A percentile compares a stretch with the other conserved stretches of the same genome.
These are phyloP conservation scores for Suhomyces ambrosiae DNA, from an alignment of 1,139 yeast species.

Conservation along the genomic window DNA sequence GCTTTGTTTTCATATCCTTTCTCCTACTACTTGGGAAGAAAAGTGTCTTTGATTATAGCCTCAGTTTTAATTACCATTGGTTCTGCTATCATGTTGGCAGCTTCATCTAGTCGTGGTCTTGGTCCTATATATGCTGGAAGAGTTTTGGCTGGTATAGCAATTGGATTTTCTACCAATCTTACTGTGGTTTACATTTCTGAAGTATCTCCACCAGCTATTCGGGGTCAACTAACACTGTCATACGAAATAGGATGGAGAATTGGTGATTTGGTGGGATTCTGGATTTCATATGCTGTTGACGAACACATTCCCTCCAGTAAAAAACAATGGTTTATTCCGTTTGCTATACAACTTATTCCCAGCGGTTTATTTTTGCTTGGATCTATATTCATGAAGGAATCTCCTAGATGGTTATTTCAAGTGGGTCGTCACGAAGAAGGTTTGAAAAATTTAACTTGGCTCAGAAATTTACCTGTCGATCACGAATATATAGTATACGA, in stretches of 20 bases:
- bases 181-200: constrained; percentile 47
- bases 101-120: constrained; percentile 30
- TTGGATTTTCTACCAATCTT: constrained; percentile 44
- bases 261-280: constrained; percentile 47
- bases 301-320: constrained; percentile 30
- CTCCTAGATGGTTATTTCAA: constrained; percentile 45
- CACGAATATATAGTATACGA: constrained; percentile 43
- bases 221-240: constrained; percentile 42
- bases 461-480: constrained; percentile 38
- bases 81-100: constrained; percentile 44
- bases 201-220: constrained; percentile 42
- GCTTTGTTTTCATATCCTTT: constrained; percentile 45
- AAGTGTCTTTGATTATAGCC: constrained; percentile 35
- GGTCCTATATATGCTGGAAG: constrained; percentile 48
- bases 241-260: constrained; percentile 49
- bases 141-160: constrained; percentile 43
- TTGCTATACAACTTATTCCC: constrained; percentile 47
- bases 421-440: constrained; percentile 40
- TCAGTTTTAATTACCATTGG: constrained; percentile 40
- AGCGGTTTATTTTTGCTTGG: constrained; percentile 42
- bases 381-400: constrained; percentile 38
- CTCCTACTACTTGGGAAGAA: constrained; percentile 43
- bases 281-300: constrained; percentile 46
- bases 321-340: constrained; percentile 47
- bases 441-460: constrained; percentile 39